These are phyloP conservation scores for Pythium dissimile DNA, from an alignment of 352 stramenopile species.

Conservation along the genomic window DNA sequence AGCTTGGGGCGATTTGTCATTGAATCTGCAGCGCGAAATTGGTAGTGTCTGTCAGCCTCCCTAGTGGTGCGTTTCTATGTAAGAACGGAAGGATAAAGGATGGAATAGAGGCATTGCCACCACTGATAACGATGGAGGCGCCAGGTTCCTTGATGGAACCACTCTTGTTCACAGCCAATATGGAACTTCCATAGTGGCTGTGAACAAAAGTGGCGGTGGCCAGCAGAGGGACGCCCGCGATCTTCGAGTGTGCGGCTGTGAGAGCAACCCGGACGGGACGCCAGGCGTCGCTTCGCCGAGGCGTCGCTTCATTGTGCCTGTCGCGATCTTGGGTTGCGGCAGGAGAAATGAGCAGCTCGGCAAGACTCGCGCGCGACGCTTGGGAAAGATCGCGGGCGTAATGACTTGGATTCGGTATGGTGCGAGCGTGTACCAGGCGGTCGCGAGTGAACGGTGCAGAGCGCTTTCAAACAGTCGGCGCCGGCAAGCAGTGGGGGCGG, in stretches of 20 bases:
- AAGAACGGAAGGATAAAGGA: too few relatives aligned
- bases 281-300: slow-evolving; percentile 5
- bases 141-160: too few relatives aligned
- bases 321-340: slow-evolving; percentile 1
- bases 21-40: too few relatives aligned
- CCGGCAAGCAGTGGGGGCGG: too few relatives aligned
- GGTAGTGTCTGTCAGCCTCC: too few relatives aligned
- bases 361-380: neutral
- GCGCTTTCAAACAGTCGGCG: slow-evolving; percentile 21
- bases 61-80: too few relatives aligned
- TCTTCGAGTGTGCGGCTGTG: slow-evolving; percentile 11
- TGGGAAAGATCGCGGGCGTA: neutral
- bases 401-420: slow-evolving; percentile 16
- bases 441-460: slow-evolving; percentile 19
- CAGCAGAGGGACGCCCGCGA: slow-evolving; percentile 1
- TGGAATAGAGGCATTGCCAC: neutral
- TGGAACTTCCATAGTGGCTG: neutral
- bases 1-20: neutral
- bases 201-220: neutral
- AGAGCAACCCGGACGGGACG: slow-evolving; percentile 5
- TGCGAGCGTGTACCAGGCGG: neutral
- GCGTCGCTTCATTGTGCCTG: neutral
- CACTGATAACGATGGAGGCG: too few relatives aligned
- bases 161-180: too few relatives aligned
- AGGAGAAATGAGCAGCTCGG: neutral